These are phyloP conservation scores for Syncephalastrum sp. DNA, from an alignment of 371 early-diverging fungal species.

Conservation along the genomic window DNA sequence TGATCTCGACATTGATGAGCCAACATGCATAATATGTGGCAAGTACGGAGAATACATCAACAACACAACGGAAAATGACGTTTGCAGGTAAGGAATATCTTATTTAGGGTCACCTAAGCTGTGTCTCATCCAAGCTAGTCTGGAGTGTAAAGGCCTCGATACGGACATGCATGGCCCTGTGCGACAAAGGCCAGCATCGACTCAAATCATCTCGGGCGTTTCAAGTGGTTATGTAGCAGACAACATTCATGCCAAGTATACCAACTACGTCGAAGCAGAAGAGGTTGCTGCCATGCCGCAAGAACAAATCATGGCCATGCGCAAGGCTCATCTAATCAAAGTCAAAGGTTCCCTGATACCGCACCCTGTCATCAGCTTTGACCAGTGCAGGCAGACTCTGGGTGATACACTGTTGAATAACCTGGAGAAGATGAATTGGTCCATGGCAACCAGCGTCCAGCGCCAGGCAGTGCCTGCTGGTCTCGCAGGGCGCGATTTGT, in stretches of 20 bases:
- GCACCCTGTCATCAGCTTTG: conserved; percentile 48
- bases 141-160: conserved; percentile 47
- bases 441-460: conserved; percentile 57
- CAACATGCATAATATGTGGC: conserved; percentile 50
- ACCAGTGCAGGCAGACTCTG: conserved; percentile 38
- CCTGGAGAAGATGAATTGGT: conserved; percentile 38
- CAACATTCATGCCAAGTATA: conserved; percentile 46
- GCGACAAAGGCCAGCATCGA: conserved; percentile 6
- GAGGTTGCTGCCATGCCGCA: conserved; percentile 27
- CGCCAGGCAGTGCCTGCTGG: conserved; percentile 68
- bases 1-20: conserved; percentile 31
- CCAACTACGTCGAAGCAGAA: conserved; percentile 48
- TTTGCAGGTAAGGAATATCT: conserved; percentile 41
- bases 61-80: conserved; percentile 43
- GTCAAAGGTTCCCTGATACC: conserved; percentile 51
- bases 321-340: conserved; percentile 40
- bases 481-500: conserved; percentile 66
- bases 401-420: conserved; percentile 41
- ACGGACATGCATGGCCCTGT: conserved; percentile 19
- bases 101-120: background rate
- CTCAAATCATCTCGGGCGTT: no score
- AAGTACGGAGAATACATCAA: conserved; percentile 56
- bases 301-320: conserved; percentile 30
- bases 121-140: conserved; percentile 13
- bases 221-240: conserved; percentile 25